These are phyloP conservation scores for Helicostylum pulchrum DNA, from an alignment of 192 early-diverging fungal species.

Conservation along the genomic window DNA sequence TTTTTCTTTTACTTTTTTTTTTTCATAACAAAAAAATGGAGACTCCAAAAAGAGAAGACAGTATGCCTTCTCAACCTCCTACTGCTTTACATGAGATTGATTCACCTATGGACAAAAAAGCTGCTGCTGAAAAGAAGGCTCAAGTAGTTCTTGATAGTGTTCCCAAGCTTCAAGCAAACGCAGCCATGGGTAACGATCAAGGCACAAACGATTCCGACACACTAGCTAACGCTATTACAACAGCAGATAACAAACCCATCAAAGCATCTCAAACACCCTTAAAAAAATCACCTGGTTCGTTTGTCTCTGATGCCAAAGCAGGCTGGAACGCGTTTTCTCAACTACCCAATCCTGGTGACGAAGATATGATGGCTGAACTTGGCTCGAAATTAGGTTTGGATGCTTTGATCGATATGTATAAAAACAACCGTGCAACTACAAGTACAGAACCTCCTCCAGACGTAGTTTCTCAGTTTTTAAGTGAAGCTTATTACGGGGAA, in stretches of 20 bases:
- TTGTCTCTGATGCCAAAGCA: conserved; percentile 5
- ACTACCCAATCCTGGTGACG: conserved; percentile 33
- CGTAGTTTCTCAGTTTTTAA: conserved; percentile 30
- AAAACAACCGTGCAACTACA: not conserved
- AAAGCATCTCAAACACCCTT: not conserved
- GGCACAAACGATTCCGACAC: conserved; percentile 15
- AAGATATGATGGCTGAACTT: not conserved
- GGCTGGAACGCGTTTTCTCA: conserved; percentile 38
- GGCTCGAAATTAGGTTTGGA: conserved; percentile 14
- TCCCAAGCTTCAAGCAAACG: not conserved
- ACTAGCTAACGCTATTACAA: conserved; percentile 9
- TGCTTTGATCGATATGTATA: conserved; percentile 13
- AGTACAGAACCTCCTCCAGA: conserved; percentile 7
- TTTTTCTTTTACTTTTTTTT: not conserved
- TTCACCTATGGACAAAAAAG: conserved; percentile 25
- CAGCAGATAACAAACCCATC: conserved; percentile 5
- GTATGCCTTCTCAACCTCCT: not conserved
- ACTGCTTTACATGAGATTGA: too few species aligned
- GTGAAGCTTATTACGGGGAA: conserved; percentile 39
- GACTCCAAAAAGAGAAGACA: not conserved
- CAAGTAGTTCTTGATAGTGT: conserved; percentile 9
- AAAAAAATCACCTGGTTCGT: conserved; percentile 20
- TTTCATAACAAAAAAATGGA: conserved; percentile 10
- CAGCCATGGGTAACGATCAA: conserved; percentile 22
- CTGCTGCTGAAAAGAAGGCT: conserved; percentile 15